Evolutionary conservation across 2,329 filamentous ascomycete genomes (phyloP), one percentile per base, ranked within the genome.

Genomic region (Curvularia hawaiiensis): DNA sequence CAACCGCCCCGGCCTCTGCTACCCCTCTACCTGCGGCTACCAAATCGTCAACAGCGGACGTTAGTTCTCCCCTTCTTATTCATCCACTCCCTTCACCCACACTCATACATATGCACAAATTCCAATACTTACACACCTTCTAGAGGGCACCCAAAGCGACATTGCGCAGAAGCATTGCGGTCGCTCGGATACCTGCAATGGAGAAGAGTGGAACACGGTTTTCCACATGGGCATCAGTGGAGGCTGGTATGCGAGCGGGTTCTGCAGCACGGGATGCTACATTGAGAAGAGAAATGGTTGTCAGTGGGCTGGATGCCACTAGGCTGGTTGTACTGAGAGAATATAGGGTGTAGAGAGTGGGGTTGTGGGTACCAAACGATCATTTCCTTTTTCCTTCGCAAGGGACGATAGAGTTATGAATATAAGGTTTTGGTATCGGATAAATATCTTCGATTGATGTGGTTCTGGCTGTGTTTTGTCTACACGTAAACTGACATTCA

Each of bases 1-100:
- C 11, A 48, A 48, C 46, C 30, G 30, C 30, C 46, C 46, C 10
- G 46, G 46, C 20, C 46, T 48, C 18, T 48, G 46, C 46, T 48
- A 48, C n/a, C 46, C 46, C 14, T 12, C 11, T 8, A 38, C 18
- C 30, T 38, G 46, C 30, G 46, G 46, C 30, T 48, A 48, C 18
- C 20, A 33, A 16, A n/a, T 48, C 18, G 46, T 48, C 4, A 48
- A 48, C 31, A 33, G 46, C 20, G 46, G 46, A 48, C 4, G 38
- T 30, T 45, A 45, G 43, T 18, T 12, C 10, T 10, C 9, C 41
- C 12, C 22, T 9, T 28, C 6, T 16, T 28, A 8, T 28, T n/a
- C 14, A 26, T n/a, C 28, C 44, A n/a, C 41, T 40, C 38, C 24
- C 24, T 11, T 43, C 24, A 9, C 18, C 30, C 6, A 3, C 18